Evolutionary conservation across 2,329 filamentous ascomycete genomes (phyloP).

Genomic region (Pseudocercospora cruenta): DNA sequence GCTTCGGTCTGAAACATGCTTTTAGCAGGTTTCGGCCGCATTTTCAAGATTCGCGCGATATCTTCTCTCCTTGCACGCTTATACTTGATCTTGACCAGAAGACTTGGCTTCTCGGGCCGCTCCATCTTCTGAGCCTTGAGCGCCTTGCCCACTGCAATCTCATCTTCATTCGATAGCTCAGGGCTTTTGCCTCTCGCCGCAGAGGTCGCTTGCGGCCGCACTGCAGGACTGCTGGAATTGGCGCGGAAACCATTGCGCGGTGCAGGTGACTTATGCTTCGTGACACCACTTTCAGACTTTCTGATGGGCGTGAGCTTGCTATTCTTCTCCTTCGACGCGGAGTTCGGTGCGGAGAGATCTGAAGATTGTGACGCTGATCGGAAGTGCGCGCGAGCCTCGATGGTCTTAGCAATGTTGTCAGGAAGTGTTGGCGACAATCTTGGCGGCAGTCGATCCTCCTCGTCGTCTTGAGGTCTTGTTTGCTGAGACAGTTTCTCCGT

Average conservation of each 20-base stretch:
- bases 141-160: constrained; percentile 22
- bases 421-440: constrained; percentile 63
- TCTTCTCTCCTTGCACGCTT: constrained; percentile 31
- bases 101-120: constrained; percentile 16
- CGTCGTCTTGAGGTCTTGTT: background rate
- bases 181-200: constrained; percentile 17
- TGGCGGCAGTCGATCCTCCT: constrained; percentile 49
- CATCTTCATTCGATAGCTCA: constrained; percentile 29
- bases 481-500: background rate
- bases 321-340: constrained; percentile 27
- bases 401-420: constrained; percentile 57
- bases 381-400: constrained; percentile 45
- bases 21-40: constrained; percentile 31
- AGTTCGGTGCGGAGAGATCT: constrained; percentile 21
- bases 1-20: constrained; percentile 14
- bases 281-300: constrained; percentile 21
- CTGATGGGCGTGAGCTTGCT: constrained; percentile 29
- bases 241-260: constrained; percentile 37
- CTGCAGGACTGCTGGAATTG: constrained; percentile 33
- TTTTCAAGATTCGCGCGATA: constrained; percentile 37
- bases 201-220: constrained; percentile 16
- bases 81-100: constrained; percentile 37
- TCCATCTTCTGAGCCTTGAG: constrained; percentile 19
- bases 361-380: constrained; percentile 25
- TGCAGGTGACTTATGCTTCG: constrained; percentile 34